phyloP scores from a whole-genome alignment of 2,329 filamentous ascomycete species.

The Scorias spongiosa region DNA sequence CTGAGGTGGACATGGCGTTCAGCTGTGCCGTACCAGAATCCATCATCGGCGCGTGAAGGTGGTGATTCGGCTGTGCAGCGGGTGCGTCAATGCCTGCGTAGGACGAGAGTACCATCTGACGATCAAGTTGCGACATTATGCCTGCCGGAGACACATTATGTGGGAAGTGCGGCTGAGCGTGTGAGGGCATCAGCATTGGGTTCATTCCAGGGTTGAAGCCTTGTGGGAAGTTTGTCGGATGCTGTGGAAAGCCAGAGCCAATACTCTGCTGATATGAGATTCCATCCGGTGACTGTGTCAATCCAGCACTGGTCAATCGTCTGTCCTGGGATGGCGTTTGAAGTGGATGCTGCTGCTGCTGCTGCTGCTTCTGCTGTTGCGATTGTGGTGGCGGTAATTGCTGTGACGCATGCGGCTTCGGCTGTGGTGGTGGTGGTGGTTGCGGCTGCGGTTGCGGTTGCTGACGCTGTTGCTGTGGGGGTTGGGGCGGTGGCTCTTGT shows the following conservation, averaged over 20 bases:
- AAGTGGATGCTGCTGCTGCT: slow-evolving; percentile 4
- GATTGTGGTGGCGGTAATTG: slow-evolving; percentile 7
- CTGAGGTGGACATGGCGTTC: slow-evolving; percentile 1
- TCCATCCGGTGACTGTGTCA: neutral
- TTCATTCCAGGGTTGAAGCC: slow-evolving; percentile 17
- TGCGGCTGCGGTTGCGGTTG: too few species aligned
- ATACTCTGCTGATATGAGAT: slow-evolving; percentile 3
- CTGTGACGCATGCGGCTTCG: neutral
- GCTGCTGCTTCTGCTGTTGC: slow-evolving; percentile 5
- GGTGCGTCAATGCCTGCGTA: slow-evolving; percentile 42
- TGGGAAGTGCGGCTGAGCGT: slow-evolving; percentile 24
- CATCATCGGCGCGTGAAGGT: slow-evolving; percentile 1
- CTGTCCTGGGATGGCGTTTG: neutral
- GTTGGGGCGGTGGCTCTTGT: slow-evolving; percentile 14
- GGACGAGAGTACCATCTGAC: slow-evolving; percentile 60
- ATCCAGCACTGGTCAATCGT: neutral
- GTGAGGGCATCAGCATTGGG: slow-evolving; percentile 15
- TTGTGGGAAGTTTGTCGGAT: slow-evolving; percentile 29
- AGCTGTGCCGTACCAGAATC: neutral
- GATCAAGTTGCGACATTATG: slow-evolving; percentile 54
- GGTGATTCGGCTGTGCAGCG: slow-evolving; percentile 13
- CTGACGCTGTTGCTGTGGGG: neutral
- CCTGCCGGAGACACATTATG: slow-evolving; percentile 28
- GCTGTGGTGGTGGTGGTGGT: too few species aligned
- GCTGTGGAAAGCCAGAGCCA: slow-evolving; percentile 24